Base-by-base conservation (phyloP, 345 rosid species). In the Lenwebbia sp. region DNA sequence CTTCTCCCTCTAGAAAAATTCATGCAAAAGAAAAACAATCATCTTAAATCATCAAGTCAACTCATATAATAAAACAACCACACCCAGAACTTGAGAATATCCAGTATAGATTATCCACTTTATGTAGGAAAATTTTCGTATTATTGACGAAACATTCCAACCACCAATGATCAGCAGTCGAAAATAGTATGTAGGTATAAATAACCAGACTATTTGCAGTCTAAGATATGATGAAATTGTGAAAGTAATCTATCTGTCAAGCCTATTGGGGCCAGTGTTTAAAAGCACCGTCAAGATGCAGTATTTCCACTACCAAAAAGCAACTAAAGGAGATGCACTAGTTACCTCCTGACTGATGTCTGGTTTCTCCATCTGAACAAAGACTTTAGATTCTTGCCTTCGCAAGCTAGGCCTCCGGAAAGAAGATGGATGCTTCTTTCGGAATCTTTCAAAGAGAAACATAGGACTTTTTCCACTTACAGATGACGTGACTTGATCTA, bases 291-390 rank as follows among this genome's bases (percentile, higher is more conserved):
- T 52, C 1, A 37, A n/a, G 19, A 82, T 82, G 56, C 56, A 33
- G 8, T 51, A 50, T 50, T 28, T 51, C 41, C 44, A 82, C 25
- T 54, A n/a, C 19, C 25, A 58, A 49, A 83, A 70, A 52, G 76
- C 76, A 65, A 65, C 76, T 10, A 15, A 76, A 70, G 74, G 54
- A 89, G 84, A 82, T 53, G 50, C 85, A 54, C 7, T 25, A 37
- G 40, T 87, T 92, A 97, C 99, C 99, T 96, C 99, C 85, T 94
- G 93, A 65, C 57, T 52, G 84, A 97, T 96, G 90, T 97, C 99
- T 70, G 92, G 90, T 89, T 95, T 94, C n/a, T 96, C 99, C 92
- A 96, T 89, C 85, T 94, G 89, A 83, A 92, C 89, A 83, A 89
- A 88, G 87, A 95, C 94, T 87, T 91, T 90, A 84, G 98, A 94